Evolutionary conservation across 495 filamentous ascomycete species (phyloP).

Genomic region (Penicillium psychrofluorescens): DNA sequence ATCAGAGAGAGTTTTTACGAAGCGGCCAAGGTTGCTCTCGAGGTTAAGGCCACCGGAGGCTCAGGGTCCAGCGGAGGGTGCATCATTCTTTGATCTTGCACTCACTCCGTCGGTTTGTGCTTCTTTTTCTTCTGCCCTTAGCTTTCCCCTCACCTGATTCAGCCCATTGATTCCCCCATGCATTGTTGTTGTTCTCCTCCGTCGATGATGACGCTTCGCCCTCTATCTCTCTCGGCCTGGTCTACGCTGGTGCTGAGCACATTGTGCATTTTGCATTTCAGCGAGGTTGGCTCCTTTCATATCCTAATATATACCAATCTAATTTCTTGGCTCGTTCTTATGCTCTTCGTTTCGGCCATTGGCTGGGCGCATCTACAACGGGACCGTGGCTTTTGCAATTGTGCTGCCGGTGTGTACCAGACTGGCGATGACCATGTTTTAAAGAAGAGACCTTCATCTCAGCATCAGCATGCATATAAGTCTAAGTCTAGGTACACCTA

Average conservation of each 20-base stretch:
- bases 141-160: neutral
- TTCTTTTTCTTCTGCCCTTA: neutral
- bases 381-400: no score
- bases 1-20: conserved; percentile 99
- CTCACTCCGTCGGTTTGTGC: neutral
- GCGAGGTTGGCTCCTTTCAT: conserved; percentile 17
- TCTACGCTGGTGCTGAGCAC: conserved; percentile 2
- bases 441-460: no score
- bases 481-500: neutral
- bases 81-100: conserved; percentile 24
- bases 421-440: no score
- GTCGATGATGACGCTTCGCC: neutral
- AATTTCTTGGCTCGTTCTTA: conserved; percentile 7
- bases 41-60: conserved; percentile 56
- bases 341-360: neutral
- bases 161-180: conserved; percentile 22
- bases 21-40: conserved; percentile 90
- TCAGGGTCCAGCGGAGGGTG: conserved; percentile 27
- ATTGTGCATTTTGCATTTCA: conserved; percentile 21
- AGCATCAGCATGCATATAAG: neutral
- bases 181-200: conserved; percentile 5
- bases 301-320: conserved; percentile 21
- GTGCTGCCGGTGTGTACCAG: no score
- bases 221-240: neutral
- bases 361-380: neutral